Evolutionary conservation across 208 protist genomes (phyloP).

Genomic region (Vickermania ingenoplastis): DNA sequence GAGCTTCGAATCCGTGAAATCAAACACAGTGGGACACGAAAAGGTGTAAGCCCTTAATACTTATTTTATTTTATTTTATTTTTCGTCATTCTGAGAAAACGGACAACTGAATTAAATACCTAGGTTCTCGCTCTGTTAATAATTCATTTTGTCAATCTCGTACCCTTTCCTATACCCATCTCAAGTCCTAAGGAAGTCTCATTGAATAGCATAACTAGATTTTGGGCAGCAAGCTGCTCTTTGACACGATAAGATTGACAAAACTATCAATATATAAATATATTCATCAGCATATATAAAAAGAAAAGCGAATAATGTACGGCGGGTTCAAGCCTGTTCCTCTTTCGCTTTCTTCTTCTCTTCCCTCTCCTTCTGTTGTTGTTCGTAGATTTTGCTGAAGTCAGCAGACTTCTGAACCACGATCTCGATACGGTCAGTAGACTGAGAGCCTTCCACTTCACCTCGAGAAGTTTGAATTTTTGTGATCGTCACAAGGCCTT

Average conservation of each 20-base stretch:
- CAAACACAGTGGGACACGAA: no score
- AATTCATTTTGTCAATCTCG: no score
- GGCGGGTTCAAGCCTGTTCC: not conserved
- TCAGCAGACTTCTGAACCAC: conserved; percentile 59
- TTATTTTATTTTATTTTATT: no score
- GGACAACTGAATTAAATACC: no score
- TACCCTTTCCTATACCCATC: no score
- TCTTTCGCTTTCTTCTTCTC: conserved; percentile 6
- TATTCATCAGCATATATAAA: conserved; percentile 13
- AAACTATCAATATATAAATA: conserved; percentile 1
- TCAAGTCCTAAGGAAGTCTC: no score
- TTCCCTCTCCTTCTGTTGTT: conserved; percentile 53
- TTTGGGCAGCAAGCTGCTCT: no score
- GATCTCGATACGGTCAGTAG: conserved; percentile 79
- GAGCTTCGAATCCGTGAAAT: no score
- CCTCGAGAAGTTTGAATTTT: conserved; percentile 75
- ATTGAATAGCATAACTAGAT: no score
- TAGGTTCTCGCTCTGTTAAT: conserved; percentile 5
- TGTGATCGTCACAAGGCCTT: conserved; percentile 70
- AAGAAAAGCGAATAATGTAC: conserved; percentile 8
- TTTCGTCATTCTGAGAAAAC: no score
- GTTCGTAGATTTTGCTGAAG: conserved; percentile 69
- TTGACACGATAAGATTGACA: conserved; percentile 9
- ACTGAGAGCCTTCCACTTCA: conserved; percentile 48
- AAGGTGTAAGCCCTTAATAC: no score